phyloP scores from a whole-genome alignment of 2,329 filamentous ascomycete species.

The Cercospora canescens region DNA sequence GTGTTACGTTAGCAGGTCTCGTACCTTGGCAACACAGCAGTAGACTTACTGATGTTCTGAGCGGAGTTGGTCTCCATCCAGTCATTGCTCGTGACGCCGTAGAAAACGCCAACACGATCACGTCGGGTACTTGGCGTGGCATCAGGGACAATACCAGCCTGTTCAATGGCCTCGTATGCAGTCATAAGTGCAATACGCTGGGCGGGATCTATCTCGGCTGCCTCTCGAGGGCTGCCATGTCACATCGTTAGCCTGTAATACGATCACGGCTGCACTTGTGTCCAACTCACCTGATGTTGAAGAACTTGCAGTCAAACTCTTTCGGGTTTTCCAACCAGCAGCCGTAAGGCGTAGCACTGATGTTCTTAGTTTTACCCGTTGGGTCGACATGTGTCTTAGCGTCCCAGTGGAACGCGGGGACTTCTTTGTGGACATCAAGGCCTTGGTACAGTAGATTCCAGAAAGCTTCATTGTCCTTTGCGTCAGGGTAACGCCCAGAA shows the following conservation, averaged over 20 bases:
- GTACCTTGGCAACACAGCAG: not conserved
- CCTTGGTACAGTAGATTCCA: not conserved
- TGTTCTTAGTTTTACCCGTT: not conserved
- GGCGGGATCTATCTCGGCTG: not conserved
- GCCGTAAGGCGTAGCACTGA: not conserved
- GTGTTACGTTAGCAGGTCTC: conserved; percentile 50
- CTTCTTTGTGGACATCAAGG: not conserved
- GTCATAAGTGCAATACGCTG: not conserved
- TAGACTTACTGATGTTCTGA: conserved; percentile 18
- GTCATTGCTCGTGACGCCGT: conserved; percentile 13
- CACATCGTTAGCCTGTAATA: not conserved
- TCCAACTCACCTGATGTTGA: not conserved
- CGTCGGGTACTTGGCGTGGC: not conserved
- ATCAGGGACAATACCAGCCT: not conserved
- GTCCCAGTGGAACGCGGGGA: not conserved
- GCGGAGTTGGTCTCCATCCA: conserved; percentile 26
- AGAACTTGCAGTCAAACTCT: not conserved
- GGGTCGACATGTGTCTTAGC: not conserved
- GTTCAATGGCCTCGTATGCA: not conserved
- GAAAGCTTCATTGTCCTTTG: not conserved
- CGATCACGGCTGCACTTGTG: not conserved
- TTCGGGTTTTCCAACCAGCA: not conserved
- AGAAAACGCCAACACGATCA: conserved; percentile 11
- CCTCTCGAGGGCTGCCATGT: not conserved
- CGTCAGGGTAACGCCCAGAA: not conserved